Conservation (phyloP, 1,139 yeast species). For the Pichia inconspicua region DNA sequence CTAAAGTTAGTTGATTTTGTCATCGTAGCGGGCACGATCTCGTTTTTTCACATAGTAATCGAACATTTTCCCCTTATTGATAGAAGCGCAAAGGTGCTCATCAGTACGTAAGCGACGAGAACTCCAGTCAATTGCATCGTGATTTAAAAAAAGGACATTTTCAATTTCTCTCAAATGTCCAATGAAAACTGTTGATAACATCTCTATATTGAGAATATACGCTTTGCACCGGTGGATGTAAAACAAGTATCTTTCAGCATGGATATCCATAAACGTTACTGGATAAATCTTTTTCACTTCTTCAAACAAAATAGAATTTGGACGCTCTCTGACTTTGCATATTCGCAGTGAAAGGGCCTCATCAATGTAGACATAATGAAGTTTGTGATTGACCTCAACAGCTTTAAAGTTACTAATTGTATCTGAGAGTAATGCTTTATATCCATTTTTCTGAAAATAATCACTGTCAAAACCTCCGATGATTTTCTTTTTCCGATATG, state of each 20-base stretch:
- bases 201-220: neutral
- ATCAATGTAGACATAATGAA: neutral
- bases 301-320: too few species aligned
- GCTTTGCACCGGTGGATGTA: neutral
- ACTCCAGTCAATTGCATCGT: neutral
- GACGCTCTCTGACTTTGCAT: neutral
- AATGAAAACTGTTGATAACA: neutral
- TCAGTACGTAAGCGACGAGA: neutral
- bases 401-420: neutral
- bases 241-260: neutral
- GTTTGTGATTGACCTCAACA: too few species aligned
- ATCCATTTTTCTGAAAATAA: neutral
- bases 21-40: too few species aligned
- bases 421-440: neutral
- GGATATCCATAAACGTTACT: neutral
- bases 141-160: neutral
- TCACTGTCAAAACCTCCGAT: neutral
- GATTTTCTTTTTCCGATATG: neutral
- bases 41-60: neutral
- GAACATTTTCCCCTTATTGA: neutral
- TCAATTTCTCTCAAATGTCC: neutral
- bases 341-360: neutral
- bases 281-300: neutral
- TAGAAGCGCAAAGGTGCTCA: neutral
- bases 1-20: too few species aligned